A percentile compares a stretch with the other conserved stretches of the same genome.
Conservation (phyloP, 1,284 basidiomycete genomes). For the Cryptococcus hybrid region DNA sequence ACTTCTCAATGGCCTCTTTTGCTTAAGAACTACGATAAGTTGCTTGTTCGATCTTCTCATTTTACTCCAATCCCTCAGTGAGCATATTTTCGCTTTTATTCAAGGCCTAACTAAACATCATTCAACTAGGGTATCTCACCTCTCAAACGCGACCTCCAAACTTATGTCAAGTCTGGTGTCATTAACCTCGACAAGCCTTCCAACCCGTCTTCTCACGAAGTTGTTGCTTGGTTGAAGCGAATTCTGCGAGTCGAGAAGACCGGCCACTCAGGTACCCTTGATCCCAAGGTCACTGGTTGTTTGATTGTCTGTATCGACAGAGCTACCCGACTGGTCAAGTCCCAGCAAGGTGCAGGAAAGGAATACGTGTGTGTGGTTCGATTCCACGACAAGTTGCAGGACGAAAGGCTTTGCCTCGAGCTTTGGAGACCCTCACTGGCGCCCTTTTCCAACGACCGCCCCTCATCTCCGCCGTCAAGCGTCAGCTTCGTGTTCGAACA, state of each 20-base stretch:
- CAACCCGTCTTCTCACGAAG: slow-evolving; percentile 99
- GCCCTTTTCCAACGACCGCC: slow-evolving; percentile 99
- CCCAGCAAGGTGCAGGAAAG: slow-evolving; percentile 72
- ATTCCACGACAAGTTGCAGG: slow-evolving; percentile 78
- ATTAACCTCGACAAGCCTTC: slow-evolving; percentile 99
- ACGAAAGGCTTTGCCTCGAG: slow-evolving; percentile 85
- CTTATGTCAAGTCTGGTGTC: slow-evolving; percentile 95
- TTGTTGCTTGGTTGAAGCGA: slow-evolving; percentile 96
- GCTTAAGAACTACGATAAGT: slow-evolving; percentile 97
- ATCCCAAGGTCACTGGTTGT: slow-evolving; percentile 99
- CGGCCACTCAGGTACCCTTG: slow-evolving; percentile 71
- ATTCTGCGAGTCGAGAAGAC: slow-evolving; percentile 98
- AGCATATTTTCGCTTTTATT: slow-evolving; percentile 4
- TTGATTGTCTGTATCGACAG: slow-evolving; percentile 99
- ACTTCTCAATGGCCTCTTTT: slow-evolving; percentile 98
- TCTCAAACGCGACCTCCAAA: slow-evolving; percentile 84
- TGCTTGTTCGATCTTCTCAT: slow-evolving; percentile 87
- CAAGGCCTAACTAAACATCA: background rate
- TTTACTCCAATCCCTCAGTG: slow-evolving; percentile 86
- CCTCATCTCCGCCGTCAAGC: slow-evolving; percentile 98
- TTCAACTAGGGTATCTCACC: slow-evolving; percentile 70
- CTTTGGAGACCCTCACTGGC: slow-evolving; percentile 94
- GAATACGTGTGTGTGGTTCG: slow-evolving; percentile 98
- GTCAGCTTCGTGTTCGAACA: slow-evolving; percentile 95
- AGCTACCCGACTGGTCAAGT: slow-evolving; percentile 99